Conservation (phyloP, 1,139 yeast species). For the Torulaspora pretoriensis region DNA sequence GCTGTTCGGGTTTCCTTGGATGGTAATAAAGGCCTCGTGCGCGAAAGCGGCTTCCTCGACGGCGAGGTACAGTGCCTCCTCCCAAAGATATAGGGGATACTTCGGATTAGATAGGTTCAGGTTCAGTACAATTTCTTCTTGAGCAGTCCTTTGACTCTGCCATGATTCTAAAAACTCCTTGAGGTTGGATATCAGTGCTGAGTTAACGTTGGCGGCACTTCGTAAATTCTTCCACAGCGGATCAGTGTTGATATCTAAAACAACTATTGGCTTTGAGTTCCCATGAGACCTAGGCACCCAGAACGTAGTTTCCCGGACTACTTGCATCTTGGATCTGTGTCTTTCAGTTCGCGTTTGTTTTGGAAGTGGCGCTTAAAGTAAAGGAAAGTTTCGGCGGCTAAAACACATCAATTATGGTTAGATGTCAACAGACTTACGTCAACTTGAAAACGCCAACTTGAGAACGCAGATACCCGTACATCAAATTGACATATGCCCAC, state of each 20-base stretch:
- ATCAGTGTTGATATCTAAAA: not conserved
- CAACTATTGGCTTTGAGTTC: not conserved
- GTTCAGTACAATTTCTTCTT: not conserved
- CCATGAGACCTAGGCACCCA: not conserved
- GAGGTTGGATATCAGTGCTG: not conserved
- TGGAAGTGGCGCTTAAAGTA: not conserved
- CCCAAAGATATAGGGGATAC: constrained; percentile 18
- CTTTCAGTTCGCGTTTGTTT: not conserved
- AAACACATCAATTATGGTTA: not conserved
- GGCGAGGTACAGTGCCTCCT: constrained; percentile 8
- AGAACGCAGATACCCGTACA: not conserved
- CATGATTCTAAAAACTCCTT: not conserved
- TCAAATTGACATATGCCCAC: no score
- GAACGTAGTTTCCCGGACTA: not conserved
- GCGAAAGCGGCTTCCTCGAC: constrained; percentile 5
- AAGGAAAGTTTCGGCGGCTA: constrained; percentile 4
- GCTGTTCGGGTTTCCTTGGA: constrained; percentile 4
- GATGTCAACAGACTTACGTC: no score
- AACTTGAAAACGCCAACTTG: not conserved
- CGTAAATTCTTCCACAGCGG: not conserved
- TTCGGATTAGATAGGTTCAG: constrained; percentile 11
- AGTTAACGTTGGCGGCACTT: not conserved
- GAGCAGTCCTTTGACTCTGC: not conserved
- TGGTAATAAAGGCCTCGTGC: constrained; percentile 6
- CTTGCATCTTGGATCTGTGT: not conserved